phyloP scores from a whole-genome alignment of 352 stramenopile genomes.

The Phytophthora palmivora region DNA sequence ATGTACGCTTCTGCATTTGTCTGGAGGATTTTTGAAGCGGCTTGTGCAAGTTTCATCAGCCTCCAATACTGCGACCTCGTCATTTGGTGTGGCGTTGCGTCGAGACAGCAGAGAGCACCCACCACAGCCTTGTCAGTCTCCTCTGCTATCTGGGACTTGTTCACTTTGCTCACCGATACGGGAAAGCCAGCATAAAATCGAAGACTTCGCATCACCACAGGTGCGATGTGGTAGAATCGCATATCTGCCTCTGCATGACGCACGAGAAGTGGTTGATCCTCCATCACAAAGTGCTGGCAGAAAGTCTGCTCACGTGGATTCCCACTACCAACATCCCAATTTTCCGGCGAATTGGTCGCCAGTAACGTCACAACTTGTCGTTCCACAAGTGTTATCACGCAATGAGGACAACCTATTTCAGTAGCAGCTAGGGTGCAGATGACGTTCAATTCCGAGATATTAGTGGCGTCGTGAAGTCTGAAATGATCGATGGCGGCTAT shows the following conservation, averaged over 20 bases:
- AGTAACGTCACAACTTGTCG: slow-evolving; percentile 30
- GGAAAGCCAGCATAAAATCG: slow-evolving; percentile 51
- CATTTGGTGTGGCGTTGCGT: slow-evolving; percentile 36
- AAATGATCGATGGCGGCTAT: slow-evolving; percentile 29
- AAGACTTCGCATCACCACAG: slow-evolving; percentile 30
- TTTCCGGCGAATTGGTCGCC: slow-evolving; percentile 27
- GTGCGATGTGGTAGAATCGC: slow-evolving; percentile 41
- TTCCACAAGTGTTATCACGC: slow-evolving; percentile 43
- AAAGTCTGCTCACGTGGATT: slow-evolving; percentile 45
- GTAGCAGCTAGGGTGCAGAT: slow-evolving; percentile 40
- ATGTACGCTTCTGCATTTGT: slow-evolving; percentile 17
- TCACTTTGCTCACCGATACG: slow-evolving; percentile 18
- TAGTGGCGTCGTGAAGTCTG: slow-evolving; percentile 18
- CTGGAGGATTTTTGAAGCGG: slow-evolving; percentile 36
- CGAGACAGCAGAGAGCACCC: slow-evolving; percentile 45
- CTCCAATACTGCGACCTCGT: slow-evolving; percentile 47
- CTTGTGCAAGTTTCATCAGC: slow-evolving; percentile 38
- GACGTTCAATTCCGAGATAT: slow-evolving; percentile 38
- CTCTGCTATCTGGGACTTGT: background rate
- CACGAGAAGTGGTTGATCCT: slow-evolving; percentile 44
- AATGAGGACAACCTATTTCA: slow-evolving; percentile 35
- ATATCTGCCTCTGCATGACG: slow-evolving; percentile 45
- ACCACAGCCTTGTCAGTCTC: slow-evolving; percentile 31
- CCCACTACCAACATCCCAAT: slow-evolving; percentile 36
- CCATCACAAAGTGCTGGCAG: slow-evolving; percentile 55